phyloP scores from a whole-genome alignment of 2,329 filamentous ascomycete genomes.

The Emmonsiellopsis sp. region DNA sequence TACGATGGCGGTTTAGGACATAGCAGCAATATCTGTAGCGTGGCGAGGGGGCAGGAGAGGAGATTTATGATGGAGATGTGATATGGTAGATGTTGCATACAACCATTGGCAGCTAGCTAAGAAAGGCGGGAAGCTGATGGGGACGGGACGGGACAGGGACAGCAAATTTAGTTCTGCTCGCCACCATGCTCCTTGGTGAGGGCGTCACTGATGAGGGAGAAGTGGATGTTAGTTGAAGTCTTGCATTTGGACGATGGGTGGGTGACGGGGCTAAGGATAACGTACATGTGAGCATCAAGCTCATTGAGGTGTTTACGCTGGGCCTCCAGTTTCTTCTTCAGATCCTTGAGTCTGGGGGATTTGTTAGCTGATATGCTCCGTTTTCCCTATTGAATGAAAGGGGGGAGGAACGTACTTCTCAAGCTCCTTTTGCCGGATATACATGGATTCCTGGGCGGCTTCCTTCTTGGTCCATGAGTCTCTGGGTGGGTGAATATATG shows the following conservation, averaged over 20 bases:
- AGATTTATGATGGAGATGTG: no score
- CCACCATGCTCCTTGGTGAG: conserved; percentile 64
- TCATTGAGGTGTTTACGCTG: conserved; percentile 78
- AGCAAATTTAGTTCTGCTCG: conserved; percentile 41
- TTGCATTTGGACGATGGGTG: no score
- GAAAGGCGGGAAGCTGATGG: neutral
- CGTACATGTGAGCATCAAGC: conserved; percentile 79
- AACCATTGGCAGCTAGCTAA: no score
- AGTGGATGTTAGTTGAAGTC: conserved; percentile 1
- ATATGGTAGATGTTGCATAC: no score
- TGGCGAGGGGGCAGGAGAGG: no score
- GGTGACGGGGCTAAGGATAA: conserved; percentile 10
- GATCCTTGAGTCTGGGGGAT: conserved; percentile 50
- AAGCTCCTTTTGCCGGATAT: conserved; percentile 79
- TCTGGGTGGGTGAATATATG: conserved; percentile 38
- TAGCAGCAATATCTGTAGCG: no score
- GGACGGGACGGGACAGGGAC: no score
- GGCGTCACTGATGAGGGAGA: conserved; percentile 52
- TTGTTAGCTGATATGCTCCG: no score
- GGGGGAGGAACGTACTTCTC: conserved; percentile 56
- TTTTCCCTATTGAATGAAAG: neutral
- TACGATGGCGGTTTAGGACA: no score
- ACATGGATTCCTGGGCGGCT: conserved; percentile 72
- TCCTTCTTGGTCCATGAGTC: conserved; percentile 92
- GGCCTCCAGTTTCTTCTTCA: conserved; percentile 60